A percentile compares a stretch with the other conserved stretches of the same genome.
Conservation (phyloP, 805 yeast species). For the Yarrowia keelungensis region DNA sequence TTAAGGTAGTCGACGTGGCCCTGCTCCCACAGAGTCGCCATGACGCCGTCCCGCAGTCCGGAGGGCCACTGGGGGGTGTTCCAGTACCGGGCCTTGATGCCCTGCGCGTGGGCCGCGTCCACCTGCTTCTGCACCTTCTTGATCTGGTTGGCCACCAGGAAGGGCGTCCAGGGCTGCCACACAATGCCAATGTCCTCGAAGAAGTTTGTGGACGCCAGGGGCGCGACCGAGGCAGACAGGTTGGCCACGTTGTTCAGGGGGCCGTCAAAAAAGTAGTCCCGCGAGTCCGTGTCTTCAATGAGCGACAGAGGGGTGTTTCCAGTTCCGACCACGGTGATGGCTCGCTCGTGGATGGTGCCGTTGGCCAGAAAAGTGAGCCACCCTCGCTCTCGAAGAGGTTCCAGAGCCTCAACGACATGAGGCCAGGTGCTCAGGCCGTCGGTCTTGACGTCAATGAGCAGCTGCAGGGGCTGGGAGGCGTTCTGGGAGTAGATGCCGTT, state of each 20-base stretch:
- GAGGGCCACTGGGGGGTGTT: slow-evolving; percentile 75
- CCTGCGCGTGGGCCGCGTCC: slow-evolving; percentile 47
- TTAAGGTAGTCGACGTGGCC: slow-evolving; percentile 64
- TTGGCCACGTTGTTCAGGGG: slow-evolving; percentile 51
- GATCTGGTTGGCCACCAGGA: slow-evolving; percentile 21
- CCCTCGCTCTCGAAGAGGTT: slow-evolving; percentile 56
- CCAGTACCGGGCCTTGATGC: slow-evolving; percentile 70
- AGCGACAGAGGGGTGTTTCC: slow-evolving; percentile 65
- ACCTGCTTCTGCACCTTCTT: slow-evolving; percentile 33
- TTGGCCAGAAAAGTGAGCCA: slow-evolving; percentile 58
- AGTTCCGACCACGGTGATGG: slow-evolving; percentile 68
- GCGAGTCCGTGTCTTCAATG: slow-evolving; percentile 45
- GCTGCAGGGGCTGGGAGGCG: slow-evolving; percentile 53
- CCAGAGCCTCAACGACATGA: slow-evolving; percentile 55
- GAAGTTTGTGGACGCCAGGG: slow-evolving; percentile 52
- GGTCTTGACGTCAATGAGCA: slow-evolving; percentile 71
- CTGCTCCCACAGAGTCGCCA: slow-evolving; percentile 56
- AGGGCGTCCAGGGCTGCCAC: slow-evolving; percentile 45
- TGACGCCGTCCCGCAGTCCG: slow-evolving; percentile 54
- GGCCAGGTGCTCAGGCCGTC: slow-evolving; percentile 55
- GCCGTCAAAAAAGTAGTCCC: slow-evolving; percentile 61
- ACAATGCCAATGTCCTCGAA: slow-evolving; percentile 45
- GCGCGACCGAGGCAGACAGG: slow-evolving; percentile 46
- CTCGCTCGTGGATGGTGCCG: slow-evolving; percentile 55
- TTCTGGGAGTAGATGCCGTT: slow-evolving; percentile 38